A percentile compares a stretch with the other conserved stretches of the same genome.
Conservation (phyloP, 345 rosid species). For the Eucalyptus tenuipes region DNA sequence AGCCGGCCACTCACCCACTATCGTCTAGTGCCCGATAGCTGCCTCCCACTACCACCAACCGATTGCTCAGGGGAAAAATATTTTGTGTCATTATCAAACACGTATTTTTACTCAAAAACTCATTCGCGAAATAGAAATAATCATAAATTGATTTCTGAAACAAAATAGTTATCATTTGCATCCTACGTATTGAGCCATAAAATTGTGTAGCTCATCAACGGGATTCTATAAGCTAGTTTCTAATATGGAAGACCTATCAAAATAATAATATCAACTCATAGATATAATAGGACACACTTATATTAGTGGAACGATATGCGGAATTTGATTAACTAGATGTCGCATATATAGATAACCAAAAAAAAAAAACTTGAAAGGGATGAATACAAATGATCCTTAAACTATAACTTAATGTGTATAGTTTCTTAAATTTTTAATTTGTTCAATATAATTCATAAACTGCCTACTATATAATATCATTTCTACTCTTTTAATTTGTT, state of each 20-base stretch:
- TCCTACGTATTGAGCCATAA: neutral
- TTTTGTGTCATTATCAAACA: accelerated
- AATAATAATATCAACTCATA: neutral
- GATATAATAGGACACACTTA: neutral
- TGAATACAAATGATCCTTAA: accelerated
- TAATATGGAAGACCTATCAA: neutral
- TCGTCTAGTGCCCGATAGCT: accelerated
- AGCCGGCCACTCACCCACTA: accelerated
- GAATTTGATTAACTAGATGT: neutral
- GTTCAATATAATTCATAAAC: accelerated
- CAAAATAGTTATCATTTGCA: too few relatives aligned
- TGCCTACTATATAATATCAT: accelerated
- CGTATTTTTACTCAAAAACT: too few relatives aligned
- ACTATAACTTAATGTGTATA: accelerated
- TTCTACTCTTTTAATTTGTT: accelerated
- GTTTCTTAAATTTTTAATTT: accelerated
- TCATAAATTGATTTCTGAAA: too few relatives aligned
- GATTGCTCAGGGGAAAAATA: accelerated
- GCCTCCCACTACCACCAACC: too few relatives aligned
- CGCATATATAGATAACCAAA: accelerated
- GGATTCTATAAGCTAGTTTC: neutral
- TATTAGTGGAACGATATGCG: accelerated
- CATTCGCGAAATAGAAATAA: accelerated
- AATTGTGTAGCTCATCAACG: neutral
- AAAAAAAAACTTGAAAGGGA: too few relatives aligned